Base-by-base conservation (phyloP, 2,329 filamentous ascomycete genomes). In the Xenosphaeropsis pyriputrescens region DNA sequence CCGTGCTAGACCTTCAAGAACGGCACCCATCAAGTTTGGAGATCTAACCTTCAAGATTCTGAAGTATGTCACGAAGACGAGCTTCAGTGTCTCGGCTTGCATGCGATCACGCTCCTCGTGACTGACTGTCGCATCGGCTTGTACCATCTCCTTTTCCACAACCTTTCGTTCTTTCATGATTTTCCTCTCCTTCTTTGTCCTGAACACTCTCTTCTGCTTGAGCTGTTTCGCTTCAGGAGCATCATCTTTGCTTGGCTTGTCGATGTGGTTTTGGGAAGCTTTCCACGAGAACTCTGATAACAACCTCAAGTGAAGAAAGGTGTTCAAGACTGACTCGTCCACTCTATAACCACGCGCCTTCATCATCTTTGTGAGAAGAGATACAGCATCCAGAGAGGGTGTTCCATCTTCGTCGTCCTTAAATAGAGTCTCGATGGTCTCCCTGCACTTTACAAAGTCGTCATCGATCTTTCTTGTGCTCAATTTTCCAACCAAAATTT, bases 1-100 rank as follows among this genome's bases (percentile, higher is more conserved):
- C 54, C 86, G 86, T 36, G 89, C 88, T 16, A 98, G 65, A 18
- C 91, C 91, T 63, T 96, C 91, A 5, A 98, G 71, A 0, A 95
- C 88, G 12, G 89, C 88, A n/a, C 91, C 91, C 85, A 95, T 96
- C 14, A 98, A 72, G 47, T 81, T 75, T 12, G 85, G 79, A 17
- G 75, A 70, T 18, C 86, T 76, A 38, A 77, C 68, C 63, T 96
- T 96, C 32, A 98, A 65, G 39, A 96, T 89, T 37, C 88, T 80
- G 60, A 98, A 96, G 63, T 98, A 98, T 2, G 79, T 81, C 13
- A 84, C 84, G 55, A 98, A 98, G 9, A 98, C 91, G 41, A 95
- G 70, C 62, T 96, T 98, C 37, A 98, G 63, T 2, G 88, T 95
- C 59, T 98, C 93, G 5, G 85, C 82, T 59, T 98, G 91, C 70